Base-by-base conservation (phyloP, 2,329 filamentous ascomycete species). In the Verruconis gallopava region DNA sequence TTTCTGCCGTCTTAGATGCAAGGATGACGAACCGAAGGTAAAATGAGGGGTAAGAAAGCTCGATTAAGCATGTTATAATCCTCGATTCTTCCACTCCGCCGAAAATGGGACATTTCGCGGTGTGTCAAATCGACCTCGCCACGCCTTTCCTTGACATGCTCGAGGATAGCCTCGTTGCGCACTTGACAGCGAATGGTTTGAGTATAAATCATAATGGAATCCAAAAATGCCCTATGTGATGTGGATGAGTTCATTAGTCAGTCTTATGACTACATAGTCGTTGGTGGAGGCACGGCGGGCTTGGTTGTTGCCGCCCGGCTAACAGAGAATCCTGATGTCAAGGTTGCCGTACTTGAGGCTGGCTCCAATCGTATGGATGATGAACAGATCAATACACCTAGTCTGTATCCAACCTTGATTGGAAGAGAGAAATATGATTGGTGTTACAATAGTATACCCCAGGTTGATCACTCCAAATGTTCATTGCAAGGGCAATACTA, bases 401-500 rank as follows among this genome's bases (percentile, higher is more conserved):
- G 28, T 11, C 18, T 38, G 9, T 38, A 36, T 22, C 15, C 25
- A 4, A 17, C 21, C 13, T 32, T 43, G 33, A 22, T 37, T 11
- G 40, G 40, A 2, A 50, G 59, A 44, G 48, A 51, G 2, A 53
- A 60, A 9, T 61, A 30, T 30, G 39, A 41, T 22, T 41, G 39
- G 30, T 32, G 28, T 17, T 12, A 33, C 21, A 35, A 41, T 4
- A 41, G 21, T 25, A 30, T 33, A 12, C 39, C 39, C 14, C 39
- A 41, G 25, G 25, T 30, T 9, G 11, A 30, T 11, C 25, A 11
- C 33, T 13, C 6, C 9, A 13, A 36, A 13, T 13, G 17, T 36
- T 18, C 9, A 30, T 30, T 9, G 25, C 9, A 30, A 9, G 25
- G 25, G n/a, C 25, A 30, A 9, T 30, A n/a, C 25, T 30, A n/a